Conservation (phyloP, 306 rosid species). For the Carpinus viminea region DNA sequence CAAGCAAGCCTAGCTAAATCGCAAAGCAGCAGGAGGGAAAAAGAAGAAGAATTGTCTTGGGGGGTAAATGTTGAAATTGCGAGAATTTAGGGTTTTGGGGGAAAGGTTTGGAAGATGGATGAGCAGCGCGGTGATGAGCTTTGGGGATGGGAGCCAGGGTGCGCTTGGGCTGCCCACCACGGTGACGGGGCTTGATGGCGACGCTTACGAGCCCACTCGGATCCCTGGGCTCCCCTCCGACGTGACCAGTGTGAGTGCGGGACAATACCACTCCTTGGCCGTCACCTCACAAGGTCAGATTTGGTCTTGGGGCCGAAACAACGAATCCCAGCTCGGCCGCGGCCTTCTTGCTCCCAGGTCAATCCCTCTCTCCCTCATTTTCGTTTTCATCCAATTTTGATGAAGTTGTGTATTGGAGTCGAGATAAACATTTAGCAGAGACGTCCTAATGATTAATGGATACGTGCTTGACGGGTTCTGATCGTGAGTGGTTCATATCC, state of each 20-base stretch:
- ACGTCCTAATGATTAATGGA: no score
- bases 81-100: not conserved
- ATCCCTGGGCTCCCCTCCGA: slow-evolving; percentile 62
- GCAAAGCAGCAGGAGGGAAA: not conserved
- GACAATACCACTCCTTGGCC: slow-evolving; percentile 90
- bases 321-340: slow-evolving; percentile 84
- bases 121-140: slow-evolving; percentile 73
- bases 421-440: no score
- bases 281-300: slow-evolving; percentile 56
- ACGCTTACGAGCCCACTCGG: slow-evolving; percentile 72
- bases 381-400: not conserved
- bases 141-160: slow-evolving; percentile 86
- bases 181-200: slow-evolving; percentile 47
- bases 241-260: slow-evolving; percentile 53
- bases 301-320: slow-evolving; percentile 95
- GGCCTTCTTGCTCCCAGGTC: slow-evolving; percentile 59
- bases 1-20: not conserved
- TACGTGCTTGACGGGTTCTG: not conserved
- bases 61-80: slow-evolving; percentile 1
- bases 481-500: not conserved
- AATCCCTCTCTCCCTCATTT: not conserved
- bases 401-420: not conserved
- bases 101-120: slow-evolving; percentile 34
- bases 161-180: slow-evolving; percentile 76
- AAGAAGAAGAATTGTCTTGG: not conserved